Base-by-base conservation (phyloP, 2,329 filamentous ascomycete genomes). In the Aspergillus ustus region DNA sequence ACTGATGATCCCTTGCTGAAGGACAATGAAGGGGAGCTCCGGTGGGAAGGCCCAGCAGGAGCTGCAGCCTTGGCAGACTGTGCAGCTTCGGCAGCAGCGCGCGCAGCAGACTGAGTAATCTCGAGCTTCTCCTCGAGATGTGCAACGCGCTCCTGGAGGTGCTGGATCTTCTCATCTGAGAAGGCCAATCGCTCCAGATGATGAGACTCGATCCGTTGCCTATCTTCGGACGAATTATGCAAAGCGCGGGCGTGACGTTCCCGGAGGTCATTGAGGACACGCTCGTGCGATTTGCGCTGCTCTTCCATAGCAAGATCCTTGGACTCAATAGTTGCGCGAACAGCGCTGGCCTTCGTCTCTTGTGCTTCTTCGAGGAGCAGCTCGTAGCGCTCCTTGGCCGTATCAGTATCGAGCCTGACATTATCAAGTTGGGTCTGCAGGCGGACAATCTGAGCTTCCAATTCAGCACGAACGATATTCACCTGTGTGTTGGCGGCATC, bases 71-170 rank as follows among this genome's bases (percentile, higher is more conserved):
- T 84, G 55, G 83, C 83, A 20, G 81, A 82, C 74, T 88, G 88
- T 46, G 90, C 90, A 37, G 91, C 92, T 75, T 90, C 86, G 17
- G 87, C 92, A 17, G 93, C 94, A 43, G 93, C 92, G 63, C 88
- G 87, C 9, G 93, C 93, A 34, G 93, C 93, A 72, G 93, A 88
- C 74, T 93, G 93, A 25, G 94, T 90, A 68, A 98, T 91, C 69
- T 96, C 90, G 17, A 99, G 85, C 76, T 93, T 94, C 75, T 97
- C 93, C 75, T 97, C 92, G 1, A 98, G 83, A 69, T 96, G 91
- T 4, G 85, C 79, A 28, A 97, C 86, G 69, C 91, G 92, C 70
- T 97, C 93, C 74, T 96, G 90, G 22, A 96, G 86, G 74, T 96
- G 91, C 69, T 93, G 88, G 4, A 90, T 87, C 82, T 94, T 96